Percentiles rank a stretch among this genome's conserved stretches.
Evolutionary conservation across 768 basidiomycete genomes (phyloP).

Genomic region (Kwoniella newhampshirensis): DNA sequence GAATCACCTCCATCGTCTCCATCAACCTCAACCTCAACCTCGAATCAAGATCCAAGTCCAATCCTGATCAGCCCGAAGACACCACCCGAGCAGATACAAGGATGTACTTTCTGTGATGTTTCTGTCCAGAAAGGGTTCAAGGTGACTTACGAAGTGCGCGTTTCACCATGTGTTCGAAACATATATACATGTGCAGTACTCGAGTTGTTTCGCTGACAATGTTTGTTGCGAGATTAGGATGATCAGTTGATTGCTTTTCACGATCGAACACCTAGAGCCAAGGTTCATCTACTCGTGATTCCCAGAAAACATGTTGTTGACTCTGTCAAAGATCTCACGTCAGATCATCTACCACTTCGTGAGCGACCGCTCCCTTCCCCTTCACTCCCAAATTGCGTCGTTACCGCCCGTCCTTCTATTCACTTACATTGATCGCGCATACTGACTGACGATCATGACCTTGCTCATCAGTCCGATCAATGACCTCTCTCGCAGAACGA

Average conservation of each 20-base stretch:
- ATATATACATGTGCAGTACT: neutral
- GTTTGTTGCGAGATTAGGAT: conserved; percentile 17
- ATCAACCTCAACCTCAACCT: neutral
- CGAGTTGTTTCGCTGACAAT: neutral
- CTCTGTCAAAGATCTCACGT: conserved; percentile 33
- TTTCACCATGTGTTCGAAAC: neutral
- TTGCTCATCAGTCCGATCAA: conserved; percentile 24
- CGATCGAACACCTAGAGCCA: conserved; percentile 45
- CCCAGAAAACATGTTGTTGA: conserved; percentile 42
- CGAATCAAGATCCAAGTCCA: neutral
- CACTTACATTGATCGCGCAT: too few species aligned
- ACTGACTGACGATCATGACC: too few species aligned
- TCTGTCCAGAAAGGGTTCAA: conserved; percentile 39
- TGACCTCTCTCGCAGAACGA: conserved; percentile 21
- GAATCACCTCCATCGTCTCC: neutral
- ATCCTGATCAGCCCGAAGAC: neutral
- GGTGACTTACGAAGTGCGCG: conserved; percentile 39
- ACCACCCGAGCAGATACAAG: conserved; percentile 5
- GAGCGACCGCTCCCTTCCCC: conserved; percentile 3
- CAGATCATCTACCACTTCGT: conserved; percentile 40
- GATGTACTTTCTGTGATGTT: conserved; percentile 48
- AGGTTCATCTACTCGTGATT: conserved; percentile 45
- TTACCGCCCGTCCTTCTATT: too few species aligned
- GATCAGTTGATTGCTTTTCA: conserved; percentile 46
- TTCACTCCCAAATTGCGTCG: too few species aligned